phyloP scores from a whole-genome alignment of 129 eudicot species.

The Flaveria trinervia region DNA sequence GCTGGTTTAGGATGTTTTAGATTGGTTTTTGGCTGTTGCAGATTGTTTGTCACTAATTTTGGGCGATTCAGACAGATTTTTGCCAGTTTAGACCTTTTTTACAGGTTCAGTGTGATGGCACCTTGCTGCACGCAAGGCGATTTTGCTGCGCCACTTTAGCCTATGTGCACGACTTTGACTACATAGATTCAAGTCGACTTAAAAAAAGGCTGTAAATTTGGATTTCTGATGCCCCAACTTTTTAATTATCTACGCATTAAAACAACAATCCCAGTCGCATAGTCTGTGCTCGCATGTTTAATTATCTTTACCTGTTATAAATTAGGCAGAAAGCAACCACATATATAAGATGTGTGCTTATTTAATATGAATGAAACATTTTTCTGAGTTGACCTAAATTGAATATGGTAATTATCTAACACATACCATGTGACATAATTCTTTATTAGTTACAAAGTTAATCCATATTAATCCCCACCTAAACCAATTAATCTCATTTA shows the following conservation, averaged over 20 bases:
- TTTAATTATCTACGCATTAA: neutral
- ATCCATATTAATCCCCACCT: constrained; percentile 1
- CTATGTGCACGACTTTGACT: neutral
- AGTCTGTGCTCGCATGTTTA: constrained; percentile 2
- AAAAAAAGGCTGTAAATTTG: constrained; percentile 17
- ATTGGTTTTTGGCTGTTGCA: neutral
- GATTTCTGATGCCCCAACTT: constrained; percentile 4
- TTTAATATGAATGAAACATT: neutral
- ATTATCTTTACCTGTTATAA: neutral
- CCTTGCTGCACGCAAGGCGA: neutral
- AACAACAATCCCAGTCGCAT: constrained; percentile 7
- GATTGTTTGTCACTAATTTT: neutral
- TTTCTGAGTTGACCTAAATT: neutral
- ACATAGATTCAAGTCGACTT: neutral
- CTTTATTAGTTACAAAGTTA: constrained; percentile 21
- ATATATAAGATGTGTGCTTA: neutral
- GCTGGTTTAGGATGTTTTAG: neutral
- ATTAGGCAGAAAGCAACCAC: neutral
- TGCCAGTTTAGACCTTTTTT: neutral
- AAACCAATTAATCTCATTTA: neutral
- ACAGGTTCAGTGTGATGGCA: neutral
- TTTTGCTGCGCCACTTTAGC: neutral
- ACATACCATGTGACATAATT: constrained; percentile 5
- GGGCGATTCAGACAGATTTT: neutral
- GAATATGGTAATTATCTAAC: neutral